Conservation (phyloP, 78 protist species). For the Paratrimastix pyriformis region DNA sequence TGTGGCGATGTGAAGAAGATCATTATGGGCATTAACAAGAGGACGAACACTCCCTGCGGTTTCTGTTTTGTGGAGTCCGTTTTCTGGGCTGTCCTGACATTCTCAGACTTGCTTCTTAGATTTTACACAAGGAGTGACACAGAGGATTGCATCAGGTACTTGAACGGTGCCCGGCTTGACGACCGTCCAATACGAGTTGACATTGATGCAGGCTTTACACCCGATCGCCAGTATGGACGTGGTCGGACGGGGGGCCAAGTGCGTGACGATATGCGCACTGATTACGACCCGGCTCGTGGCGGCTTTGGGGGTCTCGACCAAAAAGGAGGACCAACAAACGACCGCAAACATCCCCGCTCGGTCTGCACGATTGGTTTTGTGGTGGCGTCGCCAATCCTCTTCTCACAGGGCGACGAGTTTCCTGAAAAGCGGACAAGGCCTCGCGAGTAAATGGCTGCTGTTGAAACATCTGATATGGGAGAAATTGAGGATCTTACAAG, state of each 20-base stretch:
- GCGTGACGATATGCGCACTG: constrained; percentile 70
- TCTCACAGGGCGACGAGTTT: too few relatives aligned
- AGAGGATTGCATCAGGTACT: constrained; percentile 45
- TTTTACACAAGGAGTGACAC: constrained; percentile 70
- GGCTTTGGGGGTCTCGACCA: too few relatives aligned
- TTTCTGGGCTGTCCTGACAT: background rate
- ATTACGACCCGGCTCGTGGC: constrained; percentile 55
- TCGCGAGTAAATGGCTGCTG: too few relatives aligned
- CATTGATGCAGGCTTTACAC: constrained; percentile 85
- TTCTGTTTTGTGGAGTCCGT: constrained; percentile 88
- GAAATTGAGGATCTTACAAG: too few relatives aligned
- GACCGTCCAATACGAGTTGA: constrained; percentile 77
- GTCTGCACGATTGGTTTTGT: too few relatives aligned
- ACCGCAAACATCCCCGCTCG: too few relatives aligned
- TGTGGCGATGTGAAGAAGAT: constrained; percentile 67
- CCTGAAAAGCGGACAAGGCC: too few relatives aligned
- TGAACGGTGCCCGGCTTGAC: constrained; percentile 71
- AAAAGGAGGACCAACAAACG: too few relatives aligned
- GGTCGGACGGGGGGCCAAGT: constrained; percentile 73
- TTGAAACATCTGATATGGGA: too few relatives aligned
- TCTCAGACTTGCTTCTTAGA: constrained; percentile 32
- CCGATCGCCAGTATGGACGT: constrained; percentile 90
- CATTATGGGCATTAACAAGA: constrained; percentile 82
- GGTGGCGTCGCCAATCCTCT: too few relatives aligned
- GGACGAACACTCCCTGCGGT: constrained; percentile 83